Evolutionary conservation across 352 stramenopile species (phyloP), one percentile per base, ranked within the genome.

Genomic region (Phytophthora pini): DNA sequence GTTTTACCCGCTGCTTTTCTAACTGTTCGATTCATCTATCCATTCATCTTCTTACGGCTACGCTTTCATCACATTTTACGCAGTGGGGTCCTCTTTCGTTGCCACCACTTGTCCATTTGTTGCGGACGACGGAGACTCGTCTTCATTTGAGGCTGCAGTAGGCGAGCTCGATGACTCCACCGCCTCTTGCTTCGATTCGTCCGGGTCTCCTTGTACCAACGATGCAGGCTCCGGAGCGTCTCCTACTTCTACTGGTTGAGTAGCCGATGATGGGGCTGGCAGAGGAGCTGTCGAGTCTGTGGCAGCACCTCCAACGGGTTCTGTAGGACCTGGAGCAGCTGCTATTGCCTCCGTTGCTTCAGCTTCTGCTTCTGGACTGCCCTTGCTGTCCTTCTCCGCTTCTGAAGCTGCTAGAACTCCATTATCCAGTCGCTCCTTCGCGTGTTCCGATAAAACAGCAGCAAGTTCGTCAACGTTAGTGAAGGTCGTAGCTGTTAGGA

Each of bases 391-490:
- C 34, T 41, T 48, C 15, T 57, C 53, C 43, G 31, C 58, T 24
- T 64, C 46, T 53, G 27, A 10, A 27, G 39, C 8, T 36, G 9
- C 8, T 36, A 8, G 31, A 36, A 36, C 9, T 10, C 7, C 29
- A 34, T 11, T 34, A 34, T 68, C 45, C 12, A 65, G 31, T 58
- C 22, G 44, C 31, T 63, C 45, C 46, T 65, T 65, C 22, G 63
- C 56, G 56, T 40, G 58, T 29, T 60, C 40, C 17, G 68, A 71
- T 4, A 82, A 45, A 66, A 64, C 39, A 38, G 52, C 52, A 52
- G 73, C 55, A 44, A 84, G 56, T 43, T 75, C 61, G 15, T 84
- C 76, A 10, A 54, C 68, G 17, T 8, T 65, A 10, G 32, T 53
- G 44, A 68, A 79, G 20, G 51, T 45, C n/a, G 56, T 66, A 34